A percentile compares a stretch with the other conserved stretches of the same genome.
These are phyloP conservation scores for Neodidymelliopsis sp. DNA, from an alignment of 2,329 filamentous ascomycete species.

Conservation along the genomic window DNA sequence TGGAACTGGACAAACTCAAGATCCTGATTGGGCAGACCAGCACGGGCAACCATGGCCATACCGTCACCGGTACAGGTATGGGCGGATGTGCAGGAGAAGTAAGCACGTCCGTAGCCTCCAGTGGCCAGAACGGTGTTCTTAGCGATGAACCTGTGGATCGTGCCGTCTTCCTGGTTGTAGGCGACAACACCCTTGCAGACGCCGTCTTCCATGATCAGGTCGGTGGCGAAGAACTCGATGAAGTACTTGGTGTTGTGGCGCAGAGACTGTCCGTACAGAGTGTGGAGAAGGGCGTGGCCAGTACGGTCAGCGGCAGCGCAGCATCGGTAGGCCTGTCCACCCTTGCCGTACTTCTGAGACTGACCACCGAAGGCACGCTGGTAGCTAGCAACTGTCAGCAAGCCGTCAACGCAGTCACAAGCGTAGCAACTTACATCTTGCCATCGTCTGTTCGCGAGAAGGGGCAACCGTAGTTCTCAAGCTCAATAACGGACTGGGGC, in stretches of 20 bases:
- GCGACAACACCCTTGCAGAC: constrained; percentile 96
- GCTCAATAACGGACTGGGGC: constrained; percentile 87
- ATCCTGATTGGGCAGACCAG: constrained; percentile 98
- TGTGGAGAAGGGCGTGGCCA: constrained; percentile 96
- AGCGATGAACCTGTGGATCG: constrained; percentile 93
- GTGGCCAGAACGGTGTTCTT: constrained; percentile 97
- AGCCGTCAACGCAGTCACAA: not conserved
- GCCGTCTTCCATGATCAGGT: constrained; percentile 96
- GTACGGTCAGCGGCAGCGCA: constrained; percentile 96
- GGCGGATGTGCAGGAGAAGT: constrained; percentile 97
- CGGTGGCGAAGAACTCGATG: constrained; percentile 97
- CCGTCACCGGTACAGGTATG: constrained; percentile 99
- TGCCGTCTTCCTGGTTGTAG: constrained; percentile 99
- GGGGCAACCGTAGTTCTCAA: constrained; percentile 97
- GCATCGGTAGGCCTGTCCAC: constrained; percentile 97
- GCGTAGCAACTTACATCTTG: constrained; percentile 70
- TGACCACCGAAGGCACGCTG: constrained; percentile 98
- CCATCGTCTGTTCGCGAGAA: constrained; percentile 97
- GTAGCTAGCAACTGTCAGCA: constrained; percentile 65
- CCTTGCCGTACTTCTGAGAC: constrained; percentile 93
- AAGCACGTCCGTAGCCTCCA: constrained; percentile 95
- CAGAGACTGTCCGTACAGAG: constrained; percentile 95
- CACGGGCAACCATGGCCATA: constrained; percentile 99
- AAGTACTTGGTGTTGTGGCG: constrained; percentile 99
- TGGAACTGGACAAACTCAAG: constrained; percentile 99